Percentiles rank a stretch among this genome's conserved stretches.
Conservation (phyloP, 495 filamentous ascomycete species). For the Sphaerosporella brunnea region DNA sequence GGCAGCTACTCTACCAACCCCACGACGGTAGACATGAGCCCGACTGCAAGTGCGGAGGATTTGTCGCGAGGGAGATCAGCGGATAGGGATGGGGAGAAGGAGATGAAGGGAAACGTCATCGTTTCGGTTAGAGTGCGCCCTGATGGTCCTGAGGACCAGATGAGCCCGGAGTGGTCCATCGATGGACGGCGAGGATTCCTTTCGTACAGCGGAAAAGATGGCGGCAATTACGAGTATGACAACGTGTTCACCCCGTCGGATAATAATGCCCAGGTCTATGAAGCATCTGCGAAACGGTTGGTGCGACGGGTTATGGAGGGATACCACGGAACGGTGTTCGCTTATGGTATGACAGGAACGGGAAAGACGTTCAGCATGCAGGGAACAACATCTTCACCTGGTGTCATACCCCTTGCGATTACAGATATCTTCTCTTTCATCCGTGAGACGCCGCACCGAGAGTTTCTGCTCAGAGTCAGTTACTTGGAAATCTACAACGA, state of each 20-base stretch:
- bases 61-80: conserved; percentile 12
- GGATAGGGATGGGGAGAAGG: conserved; percentile 31
- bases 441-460: conserved; percentile 81
- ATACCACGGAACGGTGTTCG: conserved; percentile 95
- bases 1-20: conserved; percentile 25
- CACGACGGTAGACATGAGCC: conserved; percentile 20
- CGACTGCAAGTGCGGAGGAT: conserved; percentile 12
- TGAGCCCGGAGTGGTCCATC: conserved; percentile 77
- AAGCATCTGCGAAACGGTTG: conserved; percentile 77
- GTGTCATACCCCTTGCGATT: conserved; percentile 91
- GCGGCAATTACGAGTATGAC: conserved; percentile 86
- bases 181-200: conserved; percentile 71
- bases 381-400: conserved; percentile 87
- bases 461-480: conserved; percentile 90
- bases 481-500: conserved; percentile 99
- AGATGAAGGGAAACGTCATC: conserved; percentile 84
- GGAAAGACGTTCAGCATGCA: conserved; percentile 99
- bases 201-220: conserved; percentile 70
- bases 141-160: conserved; percentile 47
- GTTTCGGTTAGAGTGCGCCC: conserved; percentile 90
- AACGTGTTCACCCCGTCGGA: conserved; percentile 89
- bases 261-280: conserved; percentile 86
- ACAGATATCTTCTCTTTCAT: conserved; percentile 99
- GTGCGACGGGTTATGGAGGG: conserved; percentile 97
- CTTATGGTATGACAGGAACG: conserved; percentile 97